phyloP scores from a whole-genome alignment of 306 rosid genomes.

The Alnus rubra region DNA sequence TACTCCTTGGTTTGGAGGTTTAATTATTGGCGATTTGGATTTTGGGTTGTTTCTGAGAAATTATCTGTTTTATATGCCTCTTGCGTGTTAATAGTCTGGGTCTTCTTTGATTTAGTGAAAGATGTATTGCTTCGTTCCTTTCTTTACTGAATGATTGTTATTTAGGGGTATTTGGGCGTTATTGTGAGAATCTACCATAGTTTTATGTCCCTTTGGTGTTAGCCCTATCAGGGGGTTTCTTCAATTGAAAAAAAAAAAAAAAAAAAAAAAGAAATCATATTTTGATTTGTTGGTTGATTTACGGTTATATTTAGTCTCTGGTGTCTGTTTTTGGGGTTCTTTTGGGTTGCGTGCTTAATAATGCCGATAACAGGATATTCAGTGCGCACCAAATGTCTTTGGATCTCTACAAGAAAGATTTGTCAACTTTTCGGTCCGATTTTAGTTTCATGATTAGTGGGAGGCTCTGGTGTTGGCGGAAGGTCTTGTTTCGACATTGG shows the following conservation, averaged over 20 bases:
- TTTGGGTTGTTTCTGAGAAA: not conserved
- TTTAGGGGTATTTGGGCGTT: not conserved
- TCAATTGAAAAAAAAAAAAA: not conserved
- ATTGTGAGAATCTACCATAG: not conserved
- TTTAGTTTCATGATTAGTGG: slow-evolving; percentile 44
- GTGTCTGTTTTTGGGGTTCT: not conserved
- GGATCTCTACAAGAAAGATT: slow-evolving; percentile 36
- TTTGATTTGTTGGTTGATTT: not conserved
- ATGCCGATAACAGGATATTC: slow-evolving; percentile 30
- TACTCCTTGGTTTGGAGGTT: not conserved
- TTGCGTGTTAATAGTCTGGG: not conserved
- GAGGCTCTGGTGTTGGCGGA: slow-evolving; percentile 46
- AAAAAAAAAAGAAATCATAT: not conserved
- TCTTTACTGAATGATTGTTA: not conserved
- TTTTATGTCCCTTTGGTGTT: not conserved
- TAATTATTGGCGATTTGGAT: not conserved
- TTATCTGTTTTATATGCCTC: not conserved
- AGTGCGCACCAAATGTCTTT: slow-evolving; percentile 44
- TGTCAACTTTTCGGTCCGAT: slow-evolving; percentile 17
- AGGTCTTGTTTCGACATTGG: slow-evolving; percentile 55
- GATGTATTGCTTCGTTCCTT: not conserved
- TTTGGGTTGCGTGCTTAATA: slow-evolving; percentile 4
- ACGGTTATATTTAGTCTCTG: not conserved
- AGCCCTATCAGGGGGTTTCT: not conserved
- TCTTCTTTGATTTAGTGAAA: not conserved